Percentiles rank a stretch among this genome's conserved stretches.
These are phyloP conservation scores for Chlamydomonas reinhardtii DNA, from an alignment of 163 green algal genomes.

Conservation along the genomic window DNA sequence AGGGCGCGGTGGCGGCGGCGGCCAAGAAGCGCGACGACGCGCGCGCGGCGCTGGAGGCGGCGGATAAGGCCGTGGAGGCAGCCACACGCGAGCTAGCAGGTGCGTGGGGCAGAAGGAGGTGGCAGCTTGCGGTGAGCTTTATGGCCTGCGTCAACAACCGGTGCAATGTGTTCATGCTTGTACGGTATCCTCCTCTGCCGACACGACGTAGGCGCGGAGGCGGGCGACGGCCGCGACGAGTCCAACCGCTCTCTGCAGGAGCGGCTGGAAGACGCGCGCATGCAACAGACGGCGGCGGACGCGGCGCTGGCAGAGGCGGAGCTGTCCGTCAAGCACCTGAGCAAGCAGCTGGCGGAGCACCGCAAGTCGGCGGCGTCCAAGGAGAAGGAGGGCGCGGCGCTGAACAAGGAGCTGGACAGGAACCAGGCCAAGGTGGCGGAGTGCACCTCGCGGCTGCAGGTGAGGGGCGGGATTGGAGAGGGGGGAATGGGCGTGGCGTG, in stretches of 20 bases:
- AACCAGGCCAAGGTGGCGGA: conserved; percentile 64
- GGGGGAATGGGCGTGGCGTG: no score
- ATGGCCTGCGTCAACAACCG: no score
- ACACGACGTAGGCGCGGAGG: conserved; percentile 71
- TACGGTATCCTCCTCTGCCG: no score
- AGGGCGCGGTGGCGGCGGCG: conserved; percentile 54
- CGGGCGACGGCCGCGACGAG: conserved; percentile 90
- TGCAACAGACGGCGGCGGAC: conserved; percentile 77
- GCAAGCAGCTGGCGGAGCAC: conserved; percentile 87
- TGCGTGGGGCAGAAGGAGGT: conserved; percentile 11
- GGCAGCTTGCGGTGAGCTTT: no score
- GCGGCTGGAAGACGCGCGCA: conserved; percentile 83
- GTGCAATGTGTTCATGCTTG: no score
- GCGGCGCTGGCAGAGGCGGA: conserved; percentile 74
- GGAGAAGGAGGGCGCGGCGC: conserved; percentile 80
- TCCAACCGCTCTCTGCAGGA: conserved; percentile 83
- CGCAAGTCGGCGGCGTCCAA: conserved; percentile 80
- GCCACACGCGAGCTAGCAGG: conserved; percentile 84
- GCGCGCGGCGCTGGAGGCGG: conserved; percentile 54
- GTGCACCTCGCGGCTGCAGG: conserved; percentile 57
- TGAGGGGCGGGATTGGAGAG: not conserved
- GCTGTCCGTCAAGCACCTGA: conserved; percentile 81
- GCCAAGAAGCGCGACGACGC: conserved; percentile 60
- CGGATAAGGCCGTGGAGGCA: conserved; percentile 74
- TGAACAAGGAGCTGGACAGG: conserved; percentile 68